Conservation (phyloP, 345 rosid genomes). For the Brassica nigra region DNA sequence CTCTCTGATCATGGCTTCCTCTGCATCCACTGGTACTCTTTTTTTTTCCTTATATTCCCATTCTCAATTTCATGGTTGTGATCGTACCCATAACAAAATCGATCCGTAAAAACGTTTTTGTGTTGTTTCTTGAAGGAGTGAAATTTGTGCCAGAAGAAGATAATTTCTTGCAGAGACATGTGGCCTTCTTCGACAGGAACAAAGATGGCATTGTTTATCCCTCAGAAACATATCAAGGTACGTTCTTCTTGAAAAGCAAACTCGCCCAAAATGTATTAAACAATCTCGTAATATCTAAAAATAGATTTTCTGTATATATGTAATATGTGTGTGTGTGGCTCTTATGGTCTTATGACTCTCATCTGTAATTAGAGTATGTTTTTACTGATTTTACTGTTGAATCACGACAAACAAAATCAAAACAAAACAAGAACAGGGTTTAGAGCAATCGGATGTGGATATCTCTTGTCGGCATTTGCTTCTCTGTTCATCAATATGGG, state of each 20-base stretch:
- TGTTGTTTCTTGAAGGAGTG: conserved; percentile 4
- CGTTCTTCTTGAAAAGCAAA: background rate
- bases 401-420: background rate
- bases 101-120: background rate
- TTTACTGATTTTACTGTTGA: background rate
- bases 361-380: background rate
- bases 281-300: background rate
- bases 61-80: background rate
- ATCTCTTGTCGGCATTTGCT: conserved; percentile 42
- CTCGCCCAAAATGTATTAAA: background rate
- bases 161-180: conserved; percentile 71
- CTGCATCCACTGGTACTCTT: conserved; percentile 25
- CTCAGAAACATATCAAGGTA: conserved; percentile 77
- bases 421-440: conserved; percentile 48
- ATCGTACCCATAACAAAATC: background rate
- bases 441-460: conserved; percentile 63
- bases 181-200: conserved; percentile 75
- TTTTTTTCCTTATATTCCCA: background rate
- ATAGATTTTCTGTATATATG: background rate
- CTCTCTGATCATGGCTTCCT: conserved; percentile 31
- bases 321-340: too few species aligned
- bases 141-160: conserved; percentile 44
- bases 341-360: background rate
- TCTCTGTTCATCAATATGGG: conserved; percentile 53
- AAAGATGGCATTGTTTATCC: conserved; percentile 79